phyloP scores from a whole-genome alignment of 2,329 filamentous ascomycete genomes.

The Exophiala phaeomuriformis region DNA sequence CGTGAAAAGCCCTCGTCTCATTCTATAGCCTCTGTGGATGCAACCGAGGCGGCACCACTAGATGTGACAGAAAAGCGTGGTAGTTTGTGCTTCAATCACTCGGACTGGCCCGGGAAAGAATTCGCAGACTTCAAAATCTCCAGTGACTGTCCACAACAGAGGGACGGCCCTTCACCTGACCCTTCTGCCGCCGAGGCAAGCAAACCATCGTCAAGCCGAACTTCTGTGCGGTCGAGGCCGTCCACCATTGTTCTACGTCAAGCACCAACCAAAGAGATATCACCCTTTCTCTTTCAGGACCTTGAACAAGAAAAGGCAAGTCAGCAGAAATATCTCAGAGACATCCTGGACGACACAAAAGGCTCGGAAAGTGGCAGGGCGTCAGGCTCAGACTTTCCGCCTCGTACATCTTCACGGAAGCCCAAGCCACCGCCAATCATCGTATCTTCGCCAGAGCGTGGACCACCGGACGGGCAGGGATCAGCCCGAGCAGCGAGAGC shows the following conservation, averaged over 20 bases:
- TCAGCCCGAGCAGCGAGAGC: constrained; percentile 3
- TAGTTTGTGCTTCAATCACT: constrained; percentile 2
- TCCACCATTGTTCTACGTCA: constrained; percentile 14
- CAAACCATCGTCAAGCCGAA: constrained; percentile 3
- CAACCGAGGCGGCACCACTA: not conserved
- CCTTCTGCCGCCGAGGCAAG: not conserved
- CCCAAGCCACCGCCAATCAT: constrained; percentile 20
- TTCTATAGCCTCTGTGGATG: not conserved
- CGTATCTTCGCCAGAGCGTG: constrained; percentile 12
- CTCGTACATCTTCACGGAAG: constrained; percentile 20
- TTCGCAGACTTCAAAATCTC: constrained; percentile 13
- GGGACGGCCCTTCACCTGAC: not conserved
- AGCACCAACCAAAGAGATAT: constrained; percentile 14
- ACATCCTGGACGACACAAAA: not conserved
- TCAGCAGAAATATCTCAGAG: constrained; percentile 9
- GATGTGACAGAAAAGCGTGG: not conserved
- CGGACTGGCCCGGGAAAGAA: constrained; percentile 21
- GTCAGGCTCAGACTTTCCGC: constrained; percentile 9
- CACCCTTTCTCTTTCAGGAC: constrained; percentile 18
- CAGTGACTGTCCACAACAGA: not conserved
- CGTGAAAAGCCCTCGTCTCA: not conserved
- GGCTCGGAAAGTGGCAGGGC: not conserved
- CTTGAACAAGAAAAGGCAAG: constrained; percentile 10
- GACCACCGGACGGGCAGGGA: not conserved
- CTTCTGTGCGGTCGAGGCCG: constrained; percentile 8